These are phyloP conservation scores for Venturia effusa DNA, from an alignment of 2,329 filamentous ascomycete species.

Conservation along the genomic window DNA sequence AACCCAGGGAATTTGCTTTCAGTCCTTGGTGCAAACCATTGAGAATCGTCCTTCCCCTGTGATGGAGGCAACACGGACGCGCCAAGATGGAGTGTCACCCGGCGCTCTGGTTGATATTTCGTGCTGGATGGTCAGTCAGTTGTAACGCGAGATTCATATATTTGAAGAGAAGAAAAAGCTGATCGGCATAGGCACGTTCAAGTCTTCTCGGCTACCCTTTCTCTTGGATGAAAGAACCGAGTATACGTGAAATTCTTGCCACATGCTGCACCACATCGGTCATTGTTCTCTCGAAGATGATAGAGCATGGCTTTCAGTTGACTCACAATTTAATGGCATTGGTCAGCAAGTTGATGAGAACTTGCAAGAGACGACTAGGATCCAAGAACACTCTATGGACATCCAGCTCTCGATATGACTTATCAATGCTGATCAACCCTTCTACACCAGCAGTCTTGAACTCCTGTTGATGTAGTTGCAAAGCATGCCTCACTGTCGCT, in stretches of 20 bases:
- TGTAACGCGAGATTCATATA: not conserved
- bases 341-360: conserved; percentile 11
- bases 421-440: conserved; percentile 2
- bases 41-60: conserved; percentile 7
- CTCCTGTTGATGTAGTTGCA: conserved; percentile 10
- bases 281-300: not conserved
- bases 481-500: not conserved
- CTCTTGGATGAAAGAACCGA: not conserved
- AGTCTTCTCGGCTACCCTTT: not conserved
- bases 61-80: conserved; percentile 15
- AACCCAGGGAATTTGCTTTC: conserved; percentile 14
- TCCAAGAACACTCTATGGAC: conserved; percentile 9
- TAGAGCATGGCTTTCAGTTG: not conserved
- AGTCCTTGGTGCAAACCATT: conserved; percentile 14
- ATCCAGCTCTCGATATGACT: conserved; percentile 6
- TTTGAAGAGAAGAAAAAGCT: not conserved
- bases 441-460: not conserved
- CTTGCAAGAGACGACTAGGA: conserved; percentile 8
- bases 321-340: conserved; percentile 12
- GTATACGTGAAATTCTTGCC: not conserved
- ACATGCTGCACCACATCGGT: not conserved
- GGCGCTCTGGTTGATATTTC: not conserved
- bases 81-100: conserved; percentile 19
- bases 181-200: not conserved
- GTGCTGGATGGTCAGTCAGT: not conserved